These are phyloP conservation scores for Flaveria robusta DNA, from an alignment of 129 eudicot species.

Conservation along the genomic window DNA sequence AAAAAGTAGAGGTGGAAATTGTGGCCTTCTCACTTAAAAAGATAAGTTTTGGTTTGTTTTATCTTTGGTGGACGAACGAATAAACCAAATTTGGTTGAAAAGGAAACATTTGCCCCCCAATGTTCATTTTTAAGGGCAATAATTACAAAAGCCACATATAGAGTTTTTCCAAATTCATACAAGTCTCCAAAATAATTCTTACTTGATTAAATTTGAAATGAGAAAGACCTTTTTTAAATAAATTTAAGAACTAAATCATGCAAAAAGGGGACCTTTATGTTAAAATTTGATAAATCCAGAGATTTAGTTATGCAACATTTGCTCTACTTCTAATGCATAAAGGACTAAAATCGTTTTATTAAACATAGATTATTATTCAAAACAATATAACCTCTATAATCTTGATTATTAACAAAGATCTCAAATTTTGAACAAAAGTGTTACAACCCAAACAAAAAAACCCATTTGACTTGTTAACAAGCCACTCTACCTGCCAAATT, in stretches of 20 bases:
- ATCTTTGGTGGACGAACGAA: background rate
- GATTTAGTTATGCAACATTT: background rate
- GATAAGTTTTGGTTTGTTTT: background rate
- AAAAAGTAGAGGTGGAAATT: background rate
- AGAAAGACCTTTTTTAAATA: background rate
- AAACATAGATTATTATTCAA: background rate
- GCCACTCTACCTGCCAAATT: background rate
- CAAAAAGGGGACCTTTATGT: background rate
- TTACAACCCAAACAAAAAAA: background rate
- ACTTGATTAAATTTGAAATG: background rate
- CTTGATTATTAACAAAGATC: background rate
- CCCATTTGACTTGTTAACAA: constrained; percentile 4
- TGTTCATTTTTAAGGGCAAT: background rate
- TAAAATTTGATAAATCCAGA: too few species aligned
- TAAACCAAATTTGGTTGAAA: background rate
- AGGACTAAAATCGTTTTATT: background rate
- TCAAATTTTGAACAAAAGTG: background rate
- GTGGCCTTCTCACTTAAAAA: background rate
- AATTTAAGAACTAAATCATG: constrained; percentile 1
- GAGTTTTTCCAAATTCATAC: background rate
- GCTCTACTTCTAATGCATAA: background rate
- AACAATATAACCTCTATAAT: background rate
- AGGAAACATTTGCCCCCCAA: background rate
- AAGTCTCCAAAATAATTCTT: background rate
- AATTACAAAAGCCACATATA: background rate